phyloP scores from a whole-genome alignment of 345 rosid genomes.

The Psidium guajava region DNA sequence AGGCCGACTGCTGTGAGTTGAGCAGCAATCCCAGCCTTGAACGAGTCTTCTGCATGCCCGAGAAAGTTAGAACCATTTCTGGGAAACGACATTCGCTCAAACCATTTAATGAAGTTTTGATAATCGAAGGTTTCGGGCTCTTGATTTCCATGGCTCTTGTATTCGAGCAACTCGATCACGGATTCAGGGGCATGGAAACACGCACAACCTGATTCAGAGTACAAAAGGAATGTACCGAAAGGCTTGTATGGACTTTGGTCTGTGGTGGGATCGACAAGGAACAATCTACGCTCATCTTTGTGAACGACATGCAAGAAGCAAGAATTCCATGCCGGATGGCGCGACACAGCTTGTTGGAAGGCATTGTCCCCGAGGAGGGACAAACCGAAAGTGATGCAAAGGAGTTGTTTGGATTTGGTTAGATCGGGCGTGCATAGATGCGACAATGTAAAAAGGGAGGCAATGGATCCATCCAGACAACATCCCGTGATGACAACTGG shows the following conservation, averaged over 20 bases:
- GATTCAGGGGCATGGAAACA: constrained; percentile 39
- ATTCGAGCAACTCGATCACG: constrained; percentile 9
- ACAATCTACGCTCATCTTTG: no score
- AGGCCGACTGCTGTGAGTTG: constrained; percentile 22
- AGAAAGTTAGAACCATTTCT: not conserved
- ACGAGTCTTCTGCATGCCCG: not conserved
- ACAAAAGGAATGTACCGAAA: constrained; percentile 48
- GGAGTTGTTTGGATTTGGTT: no score
- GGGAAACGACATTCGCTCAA: not conserved
- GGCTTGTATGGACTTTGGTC: constrained; percentile 16
- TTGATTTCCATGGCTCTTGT: not conserved
- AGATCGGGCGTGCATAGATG: no score
- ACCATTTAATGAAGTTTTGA: not conserved
- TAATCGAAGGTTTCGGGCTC: constrained; percentile 7
- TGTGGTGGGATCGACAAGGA: no score
- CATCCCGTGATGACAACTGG: no score
- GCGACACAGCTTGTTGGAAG: no score
- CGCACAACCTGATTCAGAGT: constrained; percentile 17
- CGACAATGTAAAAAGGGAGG: no score
- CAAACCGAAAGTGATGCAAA: no score
- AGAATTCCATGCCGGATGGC: no score
- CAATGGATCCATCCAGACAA: no score
- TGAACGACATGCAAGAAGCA: no score
- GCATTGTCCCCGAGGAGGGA: no score
- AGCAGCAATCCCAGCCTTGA: not conserved